Conservation (phyloP, 768 basidiomycete genomes). For the Agrocybe pediades region DNA sequence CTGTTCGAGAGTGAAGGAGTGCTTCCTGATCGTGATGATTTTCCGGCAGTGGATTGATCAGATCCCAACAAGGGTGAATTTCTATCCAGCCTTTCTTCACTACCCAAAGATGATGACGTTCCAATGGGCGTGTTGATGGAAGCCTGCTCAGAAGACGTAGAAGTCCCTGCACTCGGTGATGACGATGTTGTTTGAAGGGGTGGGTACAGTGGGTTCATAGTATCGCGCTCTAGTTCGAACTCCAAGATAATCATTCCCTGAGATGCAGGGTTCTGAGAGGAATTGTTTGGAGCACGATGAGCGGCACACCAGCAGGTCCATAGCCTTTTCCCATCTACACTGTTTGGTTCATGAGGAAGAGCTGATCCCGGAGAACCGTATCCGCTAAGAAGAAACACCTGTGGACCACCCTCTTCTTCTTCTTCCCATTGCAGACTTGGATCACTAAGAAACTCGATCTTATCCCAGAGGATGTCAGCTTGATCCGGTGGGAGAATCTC, state of each 20-base stretch:
- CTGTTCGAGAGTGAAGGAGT: conserved; percentile 7
- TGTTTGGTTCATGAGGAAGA: conserved; percentile 19
- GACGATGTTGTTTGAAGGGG: conserved; percentile 18
- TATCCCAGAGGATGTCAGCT: conserved; percentile 70
- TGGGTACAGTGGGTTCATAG: conserved; percentile 70
- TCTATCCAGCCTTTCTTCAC: not conserved
- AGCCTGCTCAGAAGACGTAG: not conserved
- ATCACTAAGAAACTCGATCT: conserved; percentile 66
- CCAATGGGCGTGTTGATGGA: not conserved
- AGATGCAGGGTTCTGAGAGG: conserved; percentile 2
- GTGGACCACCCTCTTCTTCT: conserved; percentile 45
- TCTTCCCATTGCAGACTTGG: conserved; percentile 42
- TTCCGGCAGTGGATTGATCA: conserved; percentile 15
- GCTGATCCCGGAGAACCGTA: conserved; percentile 67
- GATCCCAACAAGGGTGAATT: conserved; percentile 8
- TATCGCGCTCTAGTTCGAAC: conserved; percentile 76
- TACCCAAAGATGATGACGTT: conserved; percentile 1
- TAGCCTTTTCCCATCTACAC: conserved; percentile 35
- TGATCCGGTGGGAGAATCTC: conserved; percentile 68
- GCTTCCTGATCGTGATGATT: conserved; percentile 6
- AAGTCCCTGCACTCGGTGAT: not conserved
- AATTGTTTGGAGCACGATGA: conserved; percentile 48
- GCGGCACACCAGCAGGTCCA: conserved; percentile 77
- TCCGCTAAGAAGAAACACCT: conserved; percentile 72
- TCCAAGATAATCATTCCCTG: conserved; percentile 64